Percentiles rank a stretch among this genome's conserved stretches.
phyloP scores from a whole-genome alignment of 2,329 filamentous ascomycete genomes.

The Xylaria multiplex region DNA sequence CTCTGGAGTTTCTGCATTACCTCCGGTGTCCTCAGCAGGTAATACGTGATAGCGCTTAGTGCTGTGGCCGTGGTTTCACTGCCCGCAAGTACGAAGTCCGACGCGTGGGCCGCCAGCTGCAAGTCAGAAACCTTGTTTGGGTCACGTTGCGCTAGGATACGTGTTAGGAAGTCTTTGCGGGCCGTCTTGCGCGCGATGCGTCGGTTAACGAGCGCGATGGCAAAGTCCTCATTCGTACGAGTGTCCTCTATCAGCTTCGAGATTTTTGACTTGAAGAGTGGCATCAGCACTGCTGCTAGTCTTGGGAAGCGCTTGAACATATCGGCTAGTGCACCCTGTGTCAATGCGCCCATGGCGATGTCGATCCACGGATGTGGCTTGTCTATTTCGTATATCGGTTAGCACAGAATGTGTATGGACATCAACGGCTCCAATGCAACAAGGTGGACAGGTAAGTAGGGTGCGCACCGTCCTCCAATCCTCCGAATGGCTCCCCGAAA shows the following conservation, averaged over 20 bases:
- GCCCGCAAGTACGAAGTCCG: constrained; percentile 9
- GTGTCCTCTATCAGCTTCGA: neutral
- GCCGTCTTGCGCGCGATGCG: neutral
- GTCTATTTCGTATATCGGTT: too few relatives aligned
- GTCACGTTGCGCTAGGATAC: constrained; percentile 1
- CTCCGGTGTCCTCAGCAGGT: constrained; percentile 1
- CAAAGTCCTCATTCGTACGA: neutral
- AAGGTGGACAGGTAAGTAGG: too few relatives aligned
- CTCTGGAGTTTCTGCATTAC: neutral
- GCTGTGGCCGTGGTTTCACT: constrained; percentile 12
- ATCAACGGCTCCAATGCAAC: too few relatives aligned
- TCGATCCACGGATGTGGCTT: too few relatives aligned
- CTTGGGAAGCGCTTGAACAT: constrained; percentile 1
- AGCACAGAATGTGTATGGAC: too few relatives aligned
- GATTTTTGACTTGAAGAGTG: constrained; percentile 1
- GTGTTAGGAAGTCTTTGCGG: constrained; percentile 9
- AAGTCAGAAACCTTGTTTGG: neutral
- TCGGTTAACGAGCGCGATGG: constrained; percentile 2
- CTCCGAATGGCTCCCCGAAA: too few relatives aligned
- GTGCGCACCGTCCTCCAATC: too few relatives aligned
- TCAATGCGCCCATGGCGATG: too few relatives aligned
- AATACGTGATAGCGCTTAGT: constrained; percentile 3
- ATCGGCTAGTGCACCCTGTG: neutral
- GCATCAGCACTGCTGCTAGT: neutral
- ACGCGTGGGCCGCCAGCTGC: constrained; percentile 10